Percentiles rank a stretch among this genome's conserved stretches.
These are phyloP conservation scores for Blastobotrys chiropterorum DNA, from an alignment of 805 yeast genomes.

Conservation along the genomic window DNA sequence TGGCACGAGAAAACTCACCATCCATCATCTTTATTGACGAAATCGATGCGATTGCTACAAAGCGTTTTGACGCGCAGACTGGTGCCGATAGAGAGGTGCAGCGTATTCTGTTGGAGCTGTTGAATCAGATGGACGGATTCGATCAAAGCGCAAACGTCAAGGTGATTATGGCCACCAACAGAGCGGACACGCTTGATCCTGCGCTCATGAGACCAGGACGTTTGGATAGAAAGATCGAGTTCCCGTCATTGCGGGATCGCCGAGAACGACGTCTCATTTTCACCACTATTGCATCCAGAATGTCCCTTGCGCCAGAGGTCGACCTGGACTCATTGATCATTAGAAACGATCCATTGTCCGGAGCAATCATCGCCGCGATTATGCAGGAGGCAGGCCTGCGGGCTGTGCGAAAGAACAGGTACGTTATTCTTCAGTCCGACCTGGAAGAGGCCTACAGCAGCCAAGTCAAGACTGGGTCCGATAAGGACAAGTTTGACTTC, in stretches of 20 bases:
- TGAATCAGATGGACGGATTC: slow-evolving; percentile 98
- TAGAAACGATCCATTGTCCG: slow-evolving; percentile 94
- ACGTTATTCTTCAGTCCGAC: slow-evolving; percentile 92
- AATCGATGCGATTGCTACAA: slow-evolving; percentile 98
- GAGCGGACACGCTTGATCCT: slow-evolving; percentile 99
- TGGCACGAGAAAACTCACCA: slow-evolving; percentile 97
- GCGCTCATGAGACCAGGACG: slow-evolving; percentile 98
- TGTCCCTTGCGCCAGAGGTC: slow-evolving; percentile 97
- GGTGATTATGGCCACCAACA: slow-evolving; percentile 98
- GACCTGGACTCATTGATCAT: slow-evolving; percentile 91
- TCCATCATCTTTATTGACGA: slow-evolving; percentile 97
- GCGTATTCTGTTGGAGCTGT: slow-evolving; percentile 92
- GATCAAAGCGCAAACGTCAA: slow-evolving; percentile 93
- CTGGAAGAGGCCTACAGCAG: slow-evolving; percentile 96
- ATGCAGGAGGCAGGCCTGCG: slow-evolving; percentile 99
- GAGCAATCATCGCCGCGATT: slow-evolving; percentile 94
- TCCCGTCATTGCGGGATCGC: slow-evolving; percentile 92
- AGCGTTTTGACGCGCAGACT: slow-evolving; percentile 98
- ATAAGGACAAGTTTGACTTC: slow-evolving; percentile 96
- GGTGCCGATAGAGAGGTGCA: slow-evolving; percentile 99
- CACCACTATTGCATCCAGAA: slow-evolving; percentile 90
- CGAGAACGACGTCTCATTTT: slow-evolving; percentile 96
- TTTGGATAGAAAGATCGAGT: slow-evolving; percentile 95
- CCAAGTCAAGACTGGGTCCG: slow-evolving; percentile 92
- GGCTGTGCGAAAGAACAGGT: slow-evolving; percentile 97